Base-by-base conservation (phyloP, 2,329 filamentous ascomycete species). In the Cadophora luteo-olivacea region DNA sequence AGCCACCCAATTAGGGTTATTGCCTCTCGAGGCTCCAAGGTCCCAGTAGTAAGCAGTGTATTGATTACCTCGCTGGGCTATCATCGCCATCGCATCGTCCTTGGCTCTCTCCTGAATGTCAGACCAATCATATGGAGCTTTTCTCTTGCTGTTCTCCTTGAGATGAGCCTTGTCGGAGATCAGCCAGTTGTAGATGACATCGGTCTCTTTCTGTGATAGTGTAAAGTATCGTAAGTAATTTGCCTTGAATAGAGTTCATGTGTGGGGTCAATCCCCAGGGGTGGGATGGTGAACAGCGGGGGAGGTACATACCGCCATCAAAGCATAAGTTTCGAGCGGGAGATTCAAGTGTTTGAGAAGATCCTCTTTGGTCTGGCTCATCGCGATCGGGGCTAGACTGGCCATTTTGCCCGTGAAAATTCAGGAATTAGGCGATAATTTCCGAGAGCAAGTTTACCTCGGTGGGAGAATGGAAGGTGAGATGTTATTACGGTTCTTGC, bases 331-430 rank as follows among this genome's bases (percentile, higher is more conserved):
- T 54, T 75, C 72, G 0, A 67, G 29, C 22, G 66, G 62, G 60
- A 78, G 67, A 55, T 74, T 73, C 7, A 78, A 69, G 68, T 74
- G 72, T 55, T 73, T 75, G 36, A 77, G 60, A 2, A 77, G 70
- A 19, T 77, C 75, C 33, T 77, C 76, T 52, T 78, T 78, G 9
- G 73, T 77, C 49, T 75, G 72, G 69, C 75, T 77, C 77, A 78
- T 77, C 16, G 75, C 69, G 22, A 78, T 69, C 45, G 74, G 61
- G 12, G 66, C 38, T 41, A 75, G 63, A 52, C 63, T 29, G 25
- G 69, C 48, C 74, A 75, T 75, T 9, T 33, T 71, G 65, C 16
- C 41, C 52, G 62, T 64, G 25, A 24, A 38, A 22, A 48, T 49
- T 29, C 5, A 16, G 29, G 29, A 38, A n/a, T 58, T 19, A 24